Evolutionary conservation across 1,284 basidiomycete species (phyloP).

Genomic region (Cryptococcus neoformans): DNA sequence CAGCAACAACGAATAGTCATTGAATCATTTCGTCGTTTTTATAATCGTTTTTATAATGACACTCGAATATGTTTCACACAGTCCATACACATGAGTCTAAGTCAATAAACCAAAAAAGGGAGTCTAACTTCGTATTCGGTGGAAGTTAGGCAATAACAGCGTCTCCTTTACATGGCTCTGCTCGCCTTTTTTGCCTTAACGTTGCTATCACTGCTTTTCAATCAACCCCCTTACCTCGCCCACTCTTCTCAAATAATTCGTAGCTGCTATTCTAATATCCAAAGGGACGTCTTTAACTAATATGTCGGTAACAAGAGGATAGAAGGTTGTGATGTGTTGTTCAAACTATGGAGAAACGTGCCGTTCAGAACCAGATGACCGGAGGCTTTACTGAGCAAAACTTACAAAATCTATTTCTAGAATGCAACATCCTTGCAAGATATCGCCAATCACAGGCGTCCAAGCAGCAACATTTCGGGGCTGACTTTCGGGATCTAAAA

Average conservation of each 20-base stretch:
- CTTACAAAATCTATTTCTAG: slow-evolving; percentile 86
- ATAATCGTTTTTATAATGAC: no score
- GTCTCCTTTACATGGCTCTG: no score
- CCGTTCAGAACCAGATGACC: background rate
- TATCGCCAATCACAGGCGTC: slow-evolving; percentile 95
- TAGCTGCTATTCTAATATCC: slow-evolving; percentile 73
- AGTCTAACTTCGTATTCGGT: no score
- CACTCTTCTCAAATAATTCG: slow-evolving; percentile 63
- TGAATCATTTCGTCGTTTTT: no score
- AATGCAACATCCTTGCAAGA: slow-evolving; percentile 81
- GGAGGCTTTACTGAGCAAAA: slow-evolving; percentile 14
- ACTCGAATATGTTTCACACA: no score
- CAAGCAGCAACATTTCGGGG: slow-evolving; percentile 94
- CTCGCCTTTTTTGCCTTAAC: no score
- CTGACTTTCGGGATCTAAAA: slow-evolving; percentile 85
- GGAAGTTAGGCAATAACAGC: no score
- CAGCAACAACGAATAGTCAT: no score
- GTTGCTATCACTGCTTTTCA: background rate
- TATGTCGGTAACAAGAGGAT: slow-evolving; percentile 78
- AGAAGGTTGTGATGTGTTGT: slow-evolving; percentile 77
- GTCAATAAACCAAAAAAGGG: no score
- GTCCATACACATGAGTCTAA: no score
- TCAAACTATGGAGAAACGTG: slow-evolving; percentile 60
- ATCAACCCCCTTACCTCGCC: slow-evolving; percentile 35
- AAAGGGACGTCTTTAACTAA: slow-evolving; percentile 72